Base-by-base conservation (phyloP, 2,329 filamentous ascomycete genomes). In the Alternaria brassicicola region DNA sequence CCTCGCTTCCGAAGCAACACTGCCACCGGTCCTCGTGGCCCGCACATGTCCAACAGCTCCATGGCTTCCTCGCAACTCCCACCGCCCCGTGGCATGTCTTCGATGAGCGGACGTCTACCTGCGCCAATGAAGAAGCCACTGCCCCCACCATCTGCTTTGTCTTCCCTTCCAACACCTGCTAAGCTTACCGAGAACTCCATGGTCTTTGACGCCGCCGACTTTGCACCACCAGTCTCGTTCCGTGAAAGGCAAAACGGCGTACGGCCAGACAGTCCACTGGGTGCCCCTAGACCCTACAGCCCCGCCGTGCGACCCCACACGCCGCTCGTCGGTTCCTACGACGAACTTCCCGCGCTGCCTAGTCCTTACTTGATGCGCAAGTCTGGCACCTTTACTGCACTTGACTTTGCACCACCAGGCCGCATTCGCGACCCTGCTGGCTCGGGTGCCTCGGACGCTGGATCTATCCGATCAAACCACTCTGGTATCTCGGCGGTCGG, bases 321-420 rank as follows among this genome's bases (percentile, higher is more conserved):
- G n/a, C 93, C 93, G 1, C 83, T 97, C 36, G 88, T 85, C 23
- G 92, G 89, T 59, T 85, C 93, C 5, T 97, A 93, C 77, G 94
- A 98, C 55, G 94, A 98, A 58, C 87, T 98, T 61, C 79, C 89
- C 12, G 84, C 85, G 8, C 88, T 99, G 63, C 95, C 95, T 35
- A 97, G 93, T 84, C 93, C 95, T 38, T 89, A 93, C 74, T 69
- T 87, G 70, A 83, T 95, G 49, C 87, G 90, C 72, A 93, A 92
- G 72, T 93, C 90, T 2, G 82, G 86, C 61, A 91, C 90, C 1
- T 94, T 93, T 72, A 94, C 90, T 3, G 86, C 80, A 1, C 85
- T 95, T 26, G 91, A 95, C 79, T 95, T 95, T 75, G 90, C 90
- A 3, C 89, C 91, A 26, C 90, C 90, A 30, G 87, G 88, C 68